Evolutionary conservation across 1,284 basidiomycete genomes (phyloP).

Genomic region (Phlebopus sp.): DNA sequence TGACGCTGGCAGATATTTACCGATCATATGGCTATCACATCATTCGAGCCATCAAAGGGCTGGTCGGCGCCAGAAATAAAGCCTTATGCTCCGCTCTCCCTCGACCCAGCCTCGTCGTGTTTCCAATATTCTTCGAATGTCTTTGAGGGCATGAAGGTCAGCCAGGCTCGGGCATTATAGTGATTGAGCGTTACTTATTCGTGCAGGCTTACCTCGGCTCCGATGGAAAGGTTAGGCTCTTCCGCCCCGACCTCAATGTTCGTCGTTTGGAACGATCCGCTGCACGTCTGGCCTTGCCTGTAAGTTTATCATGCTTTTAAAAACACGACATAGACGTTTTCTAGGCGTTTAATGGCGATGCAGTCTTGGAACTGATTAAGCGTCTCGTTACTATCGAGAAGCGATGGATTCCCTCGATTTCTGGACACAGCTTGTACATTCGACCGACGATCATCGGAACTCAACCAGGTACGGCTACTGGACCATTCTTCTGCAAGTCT

Average conservation of each 20-base stretch:
- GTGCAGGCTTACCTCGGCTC: conserved; percentile 69
- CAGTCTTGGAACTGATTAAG: conserved; percentile 67
- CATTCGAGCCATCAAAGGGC: conserved; percentile 62
- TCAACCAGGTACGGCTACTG: conserved; percentile 45
- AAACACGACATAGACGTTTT: not conserved
- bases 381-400: conserved; percentile 65
- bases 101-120: conserved; percentile 76
- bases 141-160: conserved; percentile 88
- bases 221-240: conserved; percentile 63
- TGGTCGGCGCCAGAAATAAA: conserved; percentile 83
- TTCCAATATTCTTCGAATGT: conserved; percentile 77
- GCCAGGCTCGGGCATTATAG: not conserved
- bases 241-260: conserved; percentile 84
- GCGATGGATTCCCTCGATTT: conserved; percentile 70
- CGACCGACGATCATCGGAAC: conserved; percentile 86
- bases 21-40: conserved; percentile 80
- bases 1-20: conserved; percentile 40
- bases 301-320: conserved; percentile 24
- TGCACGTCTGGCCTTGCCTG: conserved; percentile 66
- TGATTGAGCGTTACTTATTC: not conserved
- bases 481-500: not conserved
- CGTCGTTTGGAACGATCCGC: conserved; percentile 62
- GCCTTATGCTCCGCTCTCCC: conserved; percentile 65
- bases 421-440: conserved; percentile 77
- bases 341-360: conserved; percentile 62